Evolutionary conservation across 805 yeast genomes (phyloP).

Genomic region (Cyberlindnera sargentensis): DNA sequence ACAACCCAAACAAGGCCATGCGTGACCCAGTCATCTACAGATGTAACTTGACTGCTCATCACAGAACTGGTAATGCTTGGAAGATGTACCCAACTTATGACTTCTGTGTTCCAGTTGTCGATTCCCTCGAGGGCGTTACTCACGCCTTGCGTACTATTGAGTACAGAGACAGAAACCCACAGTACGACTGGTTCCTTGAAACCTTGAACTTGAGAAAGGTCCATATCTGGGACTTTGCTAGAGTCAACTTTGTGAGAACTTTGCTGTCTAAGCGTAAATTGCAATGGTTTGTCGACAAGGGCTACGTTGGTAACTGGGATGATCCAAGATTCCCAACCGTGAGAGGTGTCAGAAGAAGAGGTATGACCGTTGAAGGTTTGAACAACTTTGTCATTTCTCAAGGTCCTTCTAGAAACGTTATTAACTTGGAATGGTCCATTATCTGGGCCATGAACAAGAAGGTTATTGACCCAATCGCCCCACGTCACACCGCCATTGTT

Average conservation of each 20-base stretch:
- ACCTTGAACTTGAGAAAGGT: slow-evolving; percentile 83
- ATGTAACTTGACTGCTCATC: slow-evolving; percentile 96
- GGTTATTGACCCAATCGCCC: slow-evolving; percentile 93
- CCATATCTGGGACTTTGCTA: slow-evolving; percentile 95
- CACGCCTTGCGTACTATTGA: slow-evolving; percentile 97
- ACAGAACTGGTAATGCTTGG: slow-evolving; percentile 90
- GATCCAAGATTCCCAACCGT: slow-evolving; percentile 99
- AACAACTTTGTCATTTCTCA: slow-evolving; percentile 89
- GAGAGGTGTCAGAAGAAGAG: slow-evolving; percentile 98
- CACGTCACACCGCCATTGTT: slow-evolving; percentile 84
- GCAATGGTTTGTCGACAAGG: slow-evolving; percentile 97
- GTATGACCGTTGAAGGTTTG: slow-evolving; percentile 98
- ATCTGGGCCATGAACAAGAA: slow-evolving; percentile 98
- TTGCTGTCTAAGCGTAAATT: slow-evolving; percentile 93
- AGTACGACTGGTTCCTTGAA: slow-evolving; percentile 92
- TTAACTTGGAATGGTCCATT: slow-evolving; percentile 94
- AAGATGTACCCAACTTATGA: slow-evolving; percentile 98
- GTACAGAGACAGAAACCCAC: slow-evolving; percentile 98
- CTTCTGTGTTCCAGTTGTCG: slow-evolving; percentile 97
- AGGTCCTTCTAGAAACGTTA: slow-evolving; percentile 96
- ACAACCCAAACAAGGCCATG: slow-evolving; percentile 86
- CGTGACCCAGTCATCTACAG: slow-evolving; percentile 98
- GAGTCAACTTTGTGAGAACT: slow-evolving; percentile 96
- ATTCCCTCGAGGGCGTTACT: slow-evolving; percentile 93
- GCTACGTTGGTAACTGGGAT: slow-evolving; percentile 89